These are phyloP conservation scores for Penicillium brevicompactum DNA, from an alignment of 2,329 filamentous ascomycete species.

Conservation along the genomic window DNA sequence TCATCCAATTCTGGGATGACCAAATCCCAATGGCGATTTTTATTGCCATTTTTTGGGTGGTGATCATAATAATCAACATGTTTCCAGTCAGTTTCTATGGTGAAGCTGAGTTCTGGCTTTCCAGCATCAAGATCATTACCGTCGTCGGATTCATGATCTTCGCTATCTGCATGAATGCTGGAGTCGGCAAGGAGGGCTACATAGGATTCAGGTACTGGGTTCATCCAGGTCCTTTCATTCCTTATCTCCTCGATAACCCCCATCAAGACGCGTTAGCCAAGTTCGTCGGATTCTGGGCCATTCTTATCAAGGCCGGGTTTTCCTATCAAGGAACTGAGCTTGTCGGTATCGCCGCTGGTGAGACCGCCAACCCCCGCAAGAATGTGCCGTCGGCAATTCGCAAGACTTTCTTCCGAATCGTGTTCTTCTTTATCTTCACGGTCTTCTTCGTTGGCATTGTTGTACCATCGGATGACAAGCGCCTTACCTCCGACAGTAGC, in stretches of 20 bases:
- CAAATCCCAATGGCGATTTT: constrained; percentile 7
- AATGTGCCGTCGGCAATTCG: constrained; percentile 72
- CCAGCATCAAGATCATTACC: constrained; percentile 9
- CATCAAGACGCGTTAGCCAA: constrained; percentile 71
- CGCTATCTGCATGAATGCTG: constrained; percentile 57
- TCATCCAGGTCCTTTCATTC: constrained; percentile 52
- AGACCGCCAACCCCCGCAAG: constrained; percentile 71
- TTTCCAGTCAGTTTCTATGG: constrained; percentile 10
- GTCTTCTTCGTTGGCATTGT: constrained; percentile 70
- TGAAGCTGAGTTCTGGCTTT: constrained; percentile 10
- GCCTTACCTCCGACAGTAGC: constrained; percentile 48
- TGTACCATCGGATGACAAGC: constrained; percentile 63
- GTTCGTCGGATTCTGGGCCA: constrained; percentile 64
- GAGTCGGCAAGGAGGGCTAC: constrained; percentile 5
- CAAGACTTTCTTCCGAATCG: constrained; percentile 74
- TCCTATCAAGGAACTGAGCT: constrained; percentile 66
- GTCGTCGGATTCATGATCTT: constrained; percentile 56
- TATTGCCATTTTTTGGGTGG: constrained; percentile 10
- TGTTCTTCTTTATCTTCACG: constrained; percentile 55
- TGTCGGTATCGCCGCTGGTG: constrained; percentile 74
- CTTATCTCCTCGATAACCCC: constrained; percentile 74
- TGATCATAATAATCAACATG: constrained; percentile 9
- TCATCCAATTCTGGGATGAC: constrained; percentile 10
- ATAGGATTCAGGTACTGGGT: constrained; percentile 10
- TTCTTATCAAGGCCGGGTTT: constrained; percentile 48